Conservation (phyloP, 148 eudicot genomes). For the Persicaria tinctoria region DNA sequence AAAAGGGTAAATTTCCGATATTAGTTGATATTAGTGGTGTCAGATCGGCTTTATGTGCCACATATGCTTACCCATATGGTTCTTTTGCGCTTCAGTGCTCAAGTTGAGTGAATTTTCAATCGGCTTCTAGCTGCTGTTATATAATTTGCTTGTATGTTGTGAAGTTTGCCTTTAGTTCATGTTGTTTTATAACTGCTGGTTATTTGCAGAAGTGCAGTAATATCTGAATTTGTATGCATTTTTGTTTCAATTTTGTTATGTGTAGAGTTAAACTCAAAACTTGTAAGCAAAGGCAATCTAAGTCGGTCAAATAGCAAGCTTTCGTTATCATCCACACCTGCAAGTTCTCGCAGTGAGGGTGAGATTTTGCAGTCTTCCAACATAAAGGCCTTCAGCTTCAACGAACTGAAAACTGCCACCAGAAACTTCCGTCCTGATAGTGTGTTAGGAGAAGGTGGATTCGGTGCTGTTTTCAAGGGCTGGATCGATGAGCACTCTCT, state of each 20-base stretch:
- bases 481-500: slow-evolving; percentile 45
- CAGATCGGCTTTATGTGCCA: not conserved
- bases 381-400: slow-evolving; percentile 32
- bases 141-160: not conserved
- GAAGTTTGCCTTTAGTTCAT: not conserved
- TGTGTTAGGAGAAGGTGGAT: slow-evolving; percentile 50
- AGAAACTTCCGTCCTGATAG: slow-evolving; percentile 48
- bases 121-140: not conserved
- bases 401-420: slow-evolving; percentile 36
- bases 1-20: not conserved
- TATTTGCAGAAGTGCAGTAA: not conserved
- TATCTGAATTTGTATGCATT: not conserved
- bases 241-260: not conserved
- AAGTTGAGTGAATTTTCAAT: not conserved
- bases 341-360: slow-evolving; percentile 36
- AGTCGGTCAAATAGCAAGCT: slow-evolving; percentile 4
- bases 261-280: slow-evolving; percentile 3
- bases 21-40: not conserved
- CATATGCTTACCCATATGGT: not conserved
- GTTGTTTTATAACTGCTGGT: not conserved
- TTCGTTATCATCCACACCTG: slow-evolving; percentile 12
- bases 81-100: not conserved
- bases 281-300: not conserved
- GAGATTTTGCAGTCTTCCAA: slow-evolving; percentile 51
- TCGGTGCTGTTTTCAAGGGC: slow-evolving; percentile 53